Percentiles rank a stretch among this genome's conserved stretches.
These are phyloP conservation scores for Candida vartiovaarae DNA, from an alignment of 805 yeast species.

Conservation along the genomic window DNA sequence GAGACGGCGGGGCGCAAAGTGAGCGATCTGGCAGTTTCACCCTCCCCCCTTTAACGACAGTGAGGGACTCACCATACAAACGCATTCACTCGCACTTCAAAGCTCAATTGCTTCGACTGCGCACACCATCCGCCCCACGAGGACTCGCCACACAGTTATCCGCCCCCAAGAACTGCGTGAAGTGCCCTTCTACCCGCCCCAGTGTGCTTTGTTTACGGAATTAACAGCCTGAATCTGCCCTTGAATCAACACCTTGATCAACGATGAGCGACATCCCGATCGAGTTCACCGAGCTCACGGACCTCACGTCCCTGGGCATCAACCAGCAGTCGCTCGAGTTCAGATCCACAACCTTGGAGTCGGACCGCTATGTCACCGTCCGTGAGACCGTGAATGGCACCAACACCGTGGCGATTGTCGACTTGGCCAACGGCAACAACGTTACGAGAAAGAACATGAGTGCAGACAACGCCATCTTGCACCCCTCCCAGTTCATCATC, in stretches of 20 bases:
- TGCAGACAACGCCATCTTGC: conserved; percentile 97
- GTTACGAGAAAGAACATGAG: conserved; percentile 89
- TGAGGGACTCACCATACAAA: not conserved
- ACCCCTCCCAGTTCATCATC: conserved; percentile 81
- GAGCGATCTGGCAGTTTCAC: too few relatives aligned
- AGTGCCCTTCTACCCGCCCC: too few relatives aligned
- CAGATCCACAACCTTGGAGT: conserved; percentile 89
- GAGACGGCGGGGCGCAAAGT: not conserved
- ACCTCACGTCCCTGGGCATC: conserved; percentile 80
- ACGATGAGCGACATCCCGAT: conserved; percentile 75
- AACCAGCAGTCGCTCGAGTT: conserved; percentile 81
- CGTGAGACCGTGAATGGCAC: conserved; percentile 58
- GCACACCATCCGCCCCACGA: too few relatives aligned
- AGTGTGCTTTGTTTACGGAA: too few relatives aligned
- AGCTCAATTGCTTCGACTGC: not conserved
- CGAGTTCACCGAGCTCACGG: conserved; percentile 92
- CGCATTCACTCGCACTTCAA: not conserved
- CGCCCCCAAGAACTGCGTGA: too few relatives aligned
- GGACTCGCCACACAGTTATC: too few relatives aligned
- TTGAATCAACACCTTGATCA: not conserved
- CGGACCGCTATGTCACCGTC: conserved; percentile 82
- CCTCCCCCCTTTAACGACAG: not conserved
- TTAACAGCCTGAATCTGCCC: too few relatives aligned
- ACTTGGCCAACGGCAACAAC: conserved; percentile 69
- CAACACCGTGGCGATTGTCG: conserved; percentile 91